Evolutionary conservation across 345 rosid genomes (phyloP).

Genomic region (Camelina laxa): DNA sequence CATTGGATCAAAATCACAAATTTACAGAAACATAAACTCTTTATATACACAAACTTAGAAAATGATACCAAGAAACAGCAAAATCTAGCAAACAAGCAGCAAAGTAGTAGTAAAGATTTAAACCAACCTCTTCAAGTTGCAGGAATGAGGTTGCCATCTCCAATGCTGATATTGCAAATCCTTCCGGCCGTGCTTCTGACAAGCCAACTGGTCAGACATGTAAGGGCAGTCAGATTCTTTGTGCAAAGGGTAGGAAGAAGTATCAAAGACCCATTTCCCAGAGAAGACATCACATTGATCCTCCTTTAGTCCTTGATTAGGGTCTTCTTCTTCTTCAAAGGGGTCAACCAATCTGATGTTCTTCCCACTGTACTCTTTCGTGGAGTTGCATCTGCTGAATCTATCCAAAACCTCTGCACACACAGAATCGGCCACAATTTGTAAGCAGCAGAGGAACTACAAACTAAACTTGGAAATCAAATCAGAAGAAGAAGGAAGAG

Average conservation of each 20-base stretch:
- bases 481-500: conserved; percentile 9
- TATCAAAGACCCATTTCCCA: conserved; percentile 92
- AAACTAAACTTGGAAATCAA: neutral
- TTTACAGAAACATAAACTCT: neutral
- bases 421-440: neutral
- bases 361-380: conserved; percentile 67
- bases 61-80: neutral
- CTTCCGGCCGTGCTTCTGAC: conserved; percentile 91
- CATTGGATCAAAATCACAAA: neutral
- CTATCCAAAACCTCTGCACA: conserved; percentile 76
- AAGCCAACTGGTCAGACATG: conserved; percentile 97
- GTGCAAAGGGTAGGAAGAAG: conserved; percentile 73
- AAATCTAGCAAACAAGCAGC: neutral
- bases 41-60: too few relatives aligned
- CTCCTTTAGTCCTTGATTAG: conserved; percentile 43
- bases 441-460: too few relatives aligned
- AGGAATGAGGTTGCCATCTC: conserved; percentile 97
- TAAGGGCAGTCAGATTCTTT: conserved; percentile 86
- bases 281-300: conserved; percentile 79
- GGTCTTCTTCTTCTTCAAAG: conserved; percentile 15
- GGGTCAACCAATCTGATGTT: conserved; percentile 61
- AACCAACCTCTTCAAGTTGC: conserved; percentile 78
- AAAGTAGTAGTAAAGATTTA: neutral
- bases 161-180: conserved; percentile 79
- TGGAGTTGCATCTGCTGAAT: conserved; percentile 75